phyloP scores from a whole-genome alignment of 1,139 yeast species.

The Kodamaea anthophila region DNA sequence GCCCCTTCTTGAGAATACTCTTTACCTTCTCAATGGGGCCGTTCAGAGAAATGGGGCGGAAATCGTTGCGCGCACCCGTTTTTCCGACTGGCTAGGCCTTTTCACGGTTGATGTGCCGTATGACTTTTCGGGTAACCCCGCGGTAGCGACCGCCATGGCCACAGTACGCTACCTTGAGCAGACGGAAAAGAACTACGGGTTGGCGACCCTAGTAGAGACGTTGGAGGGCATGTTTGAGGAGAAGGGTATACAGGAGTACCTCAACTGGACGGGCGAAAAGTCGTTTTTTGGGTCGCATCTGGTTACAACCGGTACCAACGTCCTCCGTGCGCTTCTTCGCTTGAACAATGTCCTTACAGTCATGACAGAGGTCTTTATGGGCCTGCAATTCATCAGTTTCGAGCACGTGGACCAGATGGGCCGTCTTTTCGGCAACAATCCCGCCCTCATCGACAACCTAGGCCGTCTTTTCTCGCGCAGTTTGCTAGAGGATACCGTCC shows the following conservation, averaged over 20 bases:
- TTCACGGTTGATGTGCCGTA: conserved; percentile 50
- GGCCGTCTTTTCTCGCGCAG: conserved; percentile 43
- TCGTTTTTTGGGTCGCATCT: conserved; percentile 20
- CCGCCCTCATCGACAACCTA: conserved; percentile 24
- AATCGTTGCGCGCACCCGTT: conserved; percentile 33
- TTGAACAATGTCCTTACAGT: conserved; percentile 38
- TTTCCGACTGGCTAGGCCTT: conserved; percentile 40
- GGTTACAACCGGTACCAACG: conserved; percentile 14
- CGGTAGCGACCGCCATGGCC: conserved; percentile 47
- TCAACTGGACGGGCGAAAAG: conserved; percentile 7
- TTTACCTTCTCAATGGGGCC: conserved; percentile 41
- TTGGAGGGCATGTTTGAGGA: conserved; percentile 9
- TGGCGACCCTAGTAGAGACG: conserved; percentile 19
- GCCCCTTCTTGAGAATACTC: conserved; percentile 37
- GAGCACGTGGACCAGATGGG: conserved; percentile 44
- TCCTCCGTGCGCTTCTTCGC: conserved; percentile 24
- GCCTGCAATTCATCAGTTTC: conserved; percentile 43
- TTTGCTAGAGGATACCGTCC: conserved; percentile 49
- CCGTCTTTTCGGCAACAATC: conserved; percentile 33
- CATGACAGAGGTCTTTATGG: conserved; percentile 49
- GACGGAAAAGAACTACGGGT: conserved; percentile 47
- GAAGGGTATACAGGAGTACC: conserved; percentile 11
- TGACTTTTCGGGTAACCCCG: conserved; percentile 53
- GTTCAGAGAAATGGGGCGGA: conserved; percentile 41
- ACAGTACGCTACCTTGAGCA: conserved; percentile 53